phyloP scores from a whole-genome alignment of 2,329 filamentous ascomycete genomes.

The Talaromyces sp. region DNA sequence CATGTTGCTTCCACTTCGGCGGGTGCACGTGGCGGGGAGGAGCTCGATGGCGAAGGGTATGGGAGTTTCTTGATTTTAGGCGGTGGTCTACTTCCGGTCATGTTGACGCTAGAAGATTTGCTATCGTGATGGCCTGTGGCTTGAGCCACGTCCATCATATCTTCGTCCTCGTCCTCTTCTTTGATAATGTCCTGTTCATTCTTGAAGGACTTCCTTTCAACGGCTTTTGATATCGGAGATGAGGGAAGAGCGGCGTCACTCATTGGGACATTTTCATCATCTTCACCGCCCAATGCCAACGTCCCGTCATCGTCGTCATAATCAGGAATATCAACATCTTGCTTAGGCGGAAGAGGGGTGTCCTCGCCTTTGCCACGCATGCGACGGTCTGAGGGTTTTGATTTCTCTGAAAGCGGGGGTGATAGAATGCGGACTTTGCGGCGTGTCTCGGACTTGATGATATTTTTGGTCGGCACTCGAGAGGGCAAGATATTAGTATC shows the following conservation, averaged over 20 bases:
- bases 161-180: constrained; percentile 64
- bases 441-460: constrained; percentile 69
- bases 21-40: constrained; percentile 66
- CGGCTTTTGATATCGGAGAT: constrained; percentile 76
- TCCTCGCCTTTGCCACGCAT: constrained; percentile 44
- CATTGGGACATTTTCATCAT: constrained; percentile 71
- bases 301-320: constrained; percentile 56
- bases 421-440: constrained; percentile 78
- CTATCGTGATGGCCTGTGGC: constrained; percentile 62
- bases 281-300: constrained; percentile 55
- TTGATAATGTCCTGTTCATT: constrained; percentile 63
- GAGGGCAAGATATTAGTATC: constrained; percentile 68
- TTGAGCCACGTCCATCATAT: constrained; percentile 82
- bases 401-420: constrained; percentile 59
- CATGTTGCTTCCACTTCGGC: constrained; percentile 75
- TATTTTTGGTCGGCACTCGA: constrained; percentile 55
- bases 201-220: constrained; percentile 66
- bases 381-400: constrained; percentile 49
- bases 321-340: constrained; percentile 31
- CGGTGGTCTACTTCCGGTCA: constrained; percentile 72
- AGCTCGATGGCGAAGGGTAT: constrained; percentile 69
- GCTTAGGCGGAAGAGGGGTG: constrained; percentile 47
- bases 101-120: constrained; percentile 71
- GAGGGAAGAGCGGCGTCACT: constrained; percentile 75
- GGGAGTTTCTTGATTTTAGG: constrained; percentile 69